phyloP scores from a whole-genome alignment of 768 basidiomycete species.

The Cyathus striatus region DNA sequence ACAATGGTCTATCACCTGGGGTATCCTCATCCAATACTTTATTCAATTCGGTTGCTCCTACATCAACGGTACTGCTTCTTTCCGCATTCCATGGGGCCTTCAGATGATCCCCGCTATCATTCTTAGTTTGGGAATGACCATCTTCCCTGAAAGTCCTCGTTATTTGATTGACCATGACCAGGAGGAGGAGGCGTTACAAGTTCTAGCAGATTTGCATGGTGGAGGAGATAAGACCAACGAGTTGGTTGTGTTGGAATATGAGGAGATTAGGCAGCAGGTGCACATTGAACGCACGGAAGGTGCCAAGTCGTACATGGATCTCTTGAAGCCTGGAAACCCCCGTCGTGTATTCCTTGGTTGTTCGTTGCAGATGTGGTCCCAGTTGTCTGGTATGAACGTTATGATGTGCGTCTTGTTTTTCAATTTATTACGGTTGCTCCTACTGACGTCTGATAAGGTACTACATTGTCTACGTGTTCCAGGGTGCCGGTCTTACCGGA shows the following conservation, averaged over 20 bases:
- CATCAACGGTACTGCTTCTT: constrained; percentile 64
- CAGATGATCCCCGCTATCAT: constrained; percentile 77
- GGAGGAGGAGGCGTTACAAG: constrained; percentile 60
- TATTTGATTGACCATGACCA: constrained; percentile 63
- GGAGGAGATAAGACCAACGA: constrained; percentile 50
- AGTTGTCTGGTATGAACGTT: constrained; percentile 73
- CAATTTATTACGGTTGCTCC: background rate
- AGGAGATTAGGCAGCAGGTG: constrained; percentile 58
- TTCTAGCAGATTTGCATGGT: constrained; percentile 74
- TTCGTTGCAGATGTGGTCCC: constrained; percentile 78
- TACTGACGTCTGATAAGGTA: constrained; percentile 31
- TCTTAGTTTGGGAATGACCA: constrained; percentile 59
- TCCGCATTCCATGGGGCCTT: constrained; percentile 77
- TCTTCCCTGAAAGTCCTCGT: constrained; percentile 69
- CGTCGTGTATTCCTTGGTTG: constrained; percentile 69
- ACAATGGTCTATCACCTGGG: constrained; percentile 81
- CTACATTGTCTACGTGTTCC: constrained; percentile 67
- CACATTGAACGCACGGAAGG: constrained; percentile 64
- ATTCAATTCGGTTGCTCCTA: constrained; percentile 73
- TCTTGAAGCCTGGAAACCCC: constrained; percentile 60
- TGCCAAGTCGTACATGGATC: constrained; percentile 64
- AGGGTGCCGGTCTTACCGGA: constrained; percentile 73
- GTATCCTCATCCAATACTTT: constrained; percentile 73
- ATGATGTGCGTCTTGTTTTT: constrained; percentile 54
- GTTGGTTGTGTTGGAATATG: constrained; percentile 65